phyloP scores from a whole-genome alignment of 2,329 filamentous ascomycete genomes.

The Curvularia sp. region DNA sequence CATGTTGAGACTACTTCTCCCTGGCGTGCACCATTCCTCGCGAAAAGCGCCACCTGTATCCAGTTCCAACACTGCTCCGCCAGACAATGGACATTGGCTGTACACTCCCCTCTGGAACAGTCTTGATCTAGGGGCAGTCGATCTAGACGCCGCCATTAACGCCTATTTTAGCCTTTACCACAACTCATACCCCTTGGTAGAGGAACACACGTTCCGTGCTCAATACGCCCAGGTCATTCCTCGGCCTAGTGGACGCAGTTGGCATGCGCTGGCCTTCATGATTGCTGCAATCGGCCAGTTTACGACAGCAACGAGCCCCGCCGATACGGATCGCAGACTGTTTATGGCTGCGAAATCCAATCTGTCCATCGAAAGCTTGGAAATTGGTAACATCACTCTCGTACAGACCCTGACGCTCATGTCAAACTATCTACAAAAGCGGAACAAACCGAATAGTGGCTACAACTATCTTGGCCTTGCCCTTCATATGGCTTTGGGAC shows the following conservation, averaged over 20 bases:
- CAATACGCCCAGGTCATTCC: constrained; percentile 56
- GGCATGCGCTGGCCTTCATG: constrained; percentile 2
- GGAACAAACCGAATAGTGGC: constrained; percentile 60
- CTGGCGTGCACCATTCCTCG: constrained; percentile 10
- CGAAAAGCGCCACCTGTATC: constrained; percentile 4
- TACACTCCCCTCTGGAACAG: not conserved
- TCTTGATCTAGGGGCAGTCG: not conserved
- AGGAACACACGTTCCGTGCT: constrained; percentile 58
- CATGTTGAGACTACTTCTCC: constrained; percentile 45
- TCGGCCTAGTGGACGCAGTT: constrained; percentile 42
- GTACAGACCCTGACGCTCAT: constrained; percentile 58
- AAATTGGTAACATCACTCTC: constrained; percentile 58
- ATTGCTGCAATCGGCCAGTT: constrained; percentile 2
- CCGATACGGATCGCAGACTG: constrained; percentile 2
- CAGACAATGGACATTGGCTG: not conserved
- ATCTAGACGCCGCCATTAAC: constrained; percentile 37
- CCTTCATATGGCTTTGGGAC: constrained; percentile 59
- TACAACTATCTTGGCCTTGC: constrained; percentile 60
- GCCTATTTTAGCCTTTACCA: constrained; percentile 59
- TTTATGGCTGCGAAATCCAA: constrained; percentile 50
- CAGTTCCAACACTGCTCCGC: not conserved
- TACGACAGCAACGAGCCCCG: constrained; percentile 3
- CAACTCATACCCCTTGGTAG: constrained; percentile 57
- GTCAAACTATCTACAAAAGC: constrained; percentile 60
- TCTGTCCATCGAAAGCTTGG: constrained; percentile 57